These are phyloP conservation scores for Bimuria novae-zelandiae DNA, from an alignment of 2,329 filamentous ascomycete species.

Conservation along the genomic window DNA sequence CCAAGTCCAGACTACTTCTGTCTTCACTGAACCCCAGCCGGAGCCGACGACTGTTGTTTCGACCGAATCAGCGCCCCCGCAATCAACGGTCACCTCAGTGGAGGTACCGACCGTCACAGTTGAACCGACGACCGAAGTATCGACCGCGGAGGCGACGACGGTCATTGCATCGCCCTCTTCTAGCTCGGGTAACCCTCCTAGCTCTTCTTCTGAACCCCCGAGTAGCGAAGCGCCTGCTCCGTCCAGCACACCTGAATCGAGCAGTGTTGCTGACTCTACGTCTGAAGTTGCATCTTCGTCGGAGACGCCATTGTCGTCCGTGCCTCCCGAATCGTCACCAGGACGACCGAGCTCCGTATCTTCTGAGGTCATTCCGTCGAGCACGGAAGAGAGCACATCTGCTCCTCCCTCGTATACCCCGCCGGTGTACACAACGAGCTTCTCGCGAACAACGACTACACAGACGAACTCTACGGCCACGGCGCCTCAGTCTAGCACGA, in stretches of 20 bases:
- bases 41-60: slow-evolving; percentile 7
- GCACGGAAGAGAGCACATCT: slow-evolving; percentile 9
- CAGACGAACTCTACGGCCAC: slow-evolving; percentile 2
- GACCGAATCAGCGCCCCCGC: slow-evolving; percentile 6
- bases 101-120: slow-evolving; percentile 4
- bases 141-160: slow-evolving; percentile 10
- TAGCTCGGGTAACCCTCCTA: slow-evolving; percentile 18
- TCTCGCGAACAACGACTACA: slow-evolving; percentile 10
- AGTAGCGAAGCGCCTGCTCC: slow-evolving; percentile 11
- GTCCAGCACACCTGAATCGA: slow-evolving; percentile 6
- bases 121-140: slow-evolving; percentile 1
- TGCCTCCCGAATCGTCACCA: background rate
- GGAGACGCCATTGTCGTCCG: background rate
- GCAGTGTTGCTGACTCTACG: slow-evolving; percentile 26
- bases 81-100: slow-evolving; percentile 2
- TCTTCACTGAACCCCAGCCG: background rate
- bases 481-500: slow-evolving; percentile 7
- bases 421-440: background rate
- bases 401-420: background rate
- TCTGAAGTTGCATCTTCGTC: slow-evolving; percentile 18
- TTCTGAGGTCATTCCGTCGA: background rate
- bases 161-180: slow-evolving; percentile 5
- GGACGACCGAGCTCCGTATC: background rate
- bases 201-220: slow-evolving; percentile 13
- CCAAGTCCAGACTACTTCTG: background rate